Base-by-base conservation (phyloP, 805 yeast genomes). In the Trichomonascus vanleenenianus region DNA sequence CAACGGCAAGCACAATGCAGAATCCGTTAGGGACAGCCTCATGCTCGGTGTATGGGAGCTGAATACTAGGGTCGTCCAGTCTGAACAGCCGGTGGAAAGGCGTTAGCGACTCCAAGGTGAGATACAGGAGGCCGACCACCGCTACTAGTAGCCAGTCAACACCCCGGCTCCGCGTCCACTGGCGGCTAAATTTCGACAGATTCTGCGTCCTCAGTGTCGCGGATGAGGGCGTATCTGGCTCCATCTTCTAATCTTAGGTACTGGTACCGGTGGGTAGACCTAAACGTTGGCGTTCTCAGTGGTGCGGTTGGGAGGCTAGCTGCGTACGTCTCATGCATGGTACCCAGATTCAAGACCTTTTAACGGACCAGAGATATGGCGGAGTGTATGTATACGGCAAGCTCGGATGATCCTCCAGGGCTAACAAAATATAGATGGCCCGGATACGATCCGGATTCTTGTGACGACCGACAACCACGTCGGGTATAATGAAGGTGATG, bases 381-480 rank as follows among this genome's bases (percentile, higher is more conserved):
- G 27, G 27, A 22, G 27, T 22, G 27, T 22, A 22, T 5, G 27
- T 8, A 22, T 5, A 8, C 4, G 8, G 8, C 4, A 22, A 22
- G 27, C 4, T 4, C 7, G 27, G 27, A 8, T 22, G 27, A 22
- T 4, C 4, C 7, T 8, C 8, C 27, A 4, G 8, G 27, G 27
- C 27, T 22, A 22, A 22, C 8, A 5, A 6, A 6, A 6, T 10
- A 6, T 32, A 32, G 14, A 32, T n/a, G 14, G 9, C 35, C 16
- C 38, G 4, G 77, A 85, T 60, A 86, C 95, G 0, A 76, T 89
- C 14, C 68, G 85, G 19, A 75, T 93, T 15, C 75, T 93, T 30
- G 65, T 93, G 30, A 87, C 98, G 2, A 88, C 97, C 1, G 98
- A 93, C 59, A 93, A 93, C 60, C 98, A 93, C 69, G 95, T 93